These are phyloP conservation scores for Salix udensis DNA, from an alignment of 345 rosid species.

Conservation along the genomic window DNA sequence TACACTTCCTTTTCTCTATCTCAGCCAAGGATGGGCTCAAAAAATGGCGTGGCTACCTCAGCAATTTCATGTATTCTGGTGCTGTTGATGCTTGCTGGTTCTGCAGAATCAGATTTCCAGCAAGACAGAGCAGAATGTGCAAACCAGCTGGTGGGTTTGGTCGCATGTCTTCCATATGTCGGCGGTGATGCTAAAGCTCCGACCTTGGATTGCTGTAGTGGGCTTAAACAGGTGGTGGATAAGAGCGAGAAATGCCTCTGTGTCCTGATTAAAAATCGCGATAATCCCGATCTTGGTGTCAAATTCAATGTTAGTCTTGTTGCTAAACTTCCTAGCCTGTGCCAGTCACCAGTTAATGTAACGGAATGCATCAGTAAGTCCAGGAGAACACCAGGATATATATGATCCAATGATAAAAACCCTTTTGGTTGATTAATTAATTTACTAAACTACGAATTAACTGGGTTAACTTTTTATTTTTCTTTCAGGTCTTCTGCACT, in stretches of 20 bases:
- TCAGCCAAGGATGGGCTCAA: conserved; percentile 13
- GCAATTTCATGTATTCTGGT: conserved; percentile 6
- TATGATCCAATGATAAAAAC: too few species aligned
- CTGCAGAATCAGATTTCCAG: conserved; percentile 41
- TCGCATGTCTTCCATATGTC: conserved; percentile 68
- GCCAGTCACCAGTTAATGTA: conserved; percentile 48
- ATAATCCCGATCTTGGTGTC: conserved; percentile 73
- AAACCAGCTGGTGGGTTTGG: conserved; percentile 43
- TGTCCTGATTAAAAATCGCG: conserved; percentile 56
- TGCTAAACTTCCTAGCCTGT: conserved; percentile 51
- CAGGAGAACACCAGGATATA: neutral
- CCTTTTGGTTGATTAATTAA: neutral
- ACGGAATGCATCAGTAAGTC: conserved; percentile 56
- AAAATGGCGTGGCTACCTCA: neutral
- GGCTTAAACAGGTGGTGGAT: conserved; percentile 49
- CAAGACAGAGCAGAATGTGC: conserved; percentile 70
- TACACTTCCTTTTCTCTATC: neutral
- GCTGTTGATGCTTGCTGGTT: conserved; percentile 24
- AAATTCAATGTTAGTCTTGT: conserved; percentile 61
- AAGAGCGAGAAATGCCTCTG: conserved; percentile 74
- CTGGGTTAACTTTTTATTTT: neutral
- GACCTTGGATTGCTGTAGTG: conserved; percentile 65
- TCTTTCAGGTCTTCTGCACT: conserved; percentile 50
- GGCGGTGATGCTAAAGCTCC: conserved; percentile 62
- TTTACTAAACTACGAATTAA: neutral